Conservation (phyloP, 169 alveolate species). For the Babesia sp. region DNA sequence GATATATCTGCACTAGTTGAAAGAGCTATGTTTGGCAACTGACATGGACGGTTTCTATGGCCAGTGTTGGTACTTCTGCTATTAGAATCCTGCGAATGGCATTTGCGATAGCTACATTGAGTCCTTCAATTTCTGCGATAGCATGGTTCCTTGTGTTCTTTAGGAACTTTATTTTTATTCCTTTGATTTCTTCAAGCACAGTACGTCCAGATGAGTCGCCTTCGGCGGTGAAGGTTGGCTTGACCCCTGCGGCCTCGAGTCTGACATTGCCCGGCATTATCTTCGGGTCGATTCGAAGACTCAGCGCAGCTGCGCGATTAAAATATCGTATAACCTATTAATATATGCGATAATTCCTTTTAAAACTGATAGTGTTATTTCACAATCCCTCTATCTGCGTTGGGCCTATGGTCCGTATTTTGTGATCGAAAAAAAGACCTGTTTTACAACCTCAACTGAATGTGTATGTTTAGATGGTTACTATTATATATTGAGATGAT, state of each 20-base stretch:
- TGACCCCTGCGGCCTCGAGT: slow-evolving; percentile 64
- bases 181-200: slow-evolving; percentile 53
- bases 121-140: slow-evolving; percentile 81
- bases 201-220: slow-evolving; percentile 22
- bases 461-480: no score
- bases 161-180: slow-evolving; percentile 64
- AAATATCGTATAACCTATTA: neutral
- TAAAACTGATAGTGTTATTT: neutral
- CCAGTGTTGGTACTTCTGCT: slow-evolving; percentile 96
- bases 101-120: slow-evolving; percentile 92
- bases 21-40: neutral
- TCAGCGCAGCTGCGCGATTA: no score
- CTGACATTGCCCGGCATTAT: slow-evolving; percentile 43
- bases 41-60: slow-evolving; percentile 90
- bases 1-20: slow-evolving; percentile 58
- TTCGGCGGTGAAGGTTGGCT: slow-evolving; percentile 39
- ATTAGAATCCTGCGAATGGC: slow-evolving; percentile 93
- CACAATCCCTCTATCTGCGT: no score
- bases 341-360: neutral
- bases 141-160: slow-evolving; percentile 66
- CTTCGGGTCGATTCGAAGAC: no score
- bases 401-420: no score
- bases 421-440: no score
- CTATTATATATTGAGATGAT: no score
- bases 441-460: no score